Base-by-base conservation (phyloP, 441 rosid genomes). In the Pelargonium hybrid region DNA sequence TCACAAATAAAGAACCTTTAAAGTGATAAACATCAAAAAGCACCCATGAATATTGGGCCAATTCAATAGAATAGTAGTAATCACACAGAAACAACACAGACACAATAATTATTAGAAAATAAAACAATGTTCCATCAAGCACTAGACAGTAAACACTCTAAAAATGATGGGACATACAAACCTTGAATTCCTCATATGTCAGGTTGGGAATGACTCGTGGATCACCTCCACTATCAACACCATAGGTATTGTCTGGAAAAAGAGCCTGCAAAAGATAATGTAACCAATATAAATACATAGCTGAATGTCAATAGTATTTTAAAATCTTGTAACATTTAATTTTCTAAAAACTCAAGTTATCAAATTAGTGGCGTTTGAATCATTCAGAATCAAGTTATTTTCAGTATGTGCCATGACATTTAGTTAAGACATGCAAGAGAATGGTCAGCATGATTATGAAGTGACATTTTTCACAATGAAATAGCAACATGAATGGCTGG, bases 181-280 rank as follows among this genome's bases (percentile, higher is more conserved):
- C 97, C 93, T 91, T 83, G 76, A 93, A 93, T 79, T 88, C 85
- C 80, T 86, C 84, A 77, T 86, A 91, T 8, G 92, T 87, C 79
- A 93, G 85, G 76, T 88, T 81, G 5, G 98, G 94, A 80, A 93
- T 93, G 74, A 77, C 88, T 84, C 80, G 86, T n/a, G 98, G 98
- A 81, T 93, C 97, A 45, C 97, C 98, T 73, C 98, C 97, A 73
- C 97, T 93, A 74, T 93, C 98, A 73, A 93, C 97, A 71, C 97
- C 94, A 52, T 93, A 93, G 21, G 97, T 76, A 77, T 91, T 93
- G 79, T 89, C 86, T 13, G 98, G 98, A 77, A 83, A 91, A 73
- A 93, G 77, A 74, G 97, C 94, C 98, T 93, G 77, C 66, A 80
- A 66, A 79, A 63, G 57, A 74, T 65, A 17, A 67, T 3, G 39